Conservation (phyloP, 31 red algal species). For the Endocladia muricata region DNA sequence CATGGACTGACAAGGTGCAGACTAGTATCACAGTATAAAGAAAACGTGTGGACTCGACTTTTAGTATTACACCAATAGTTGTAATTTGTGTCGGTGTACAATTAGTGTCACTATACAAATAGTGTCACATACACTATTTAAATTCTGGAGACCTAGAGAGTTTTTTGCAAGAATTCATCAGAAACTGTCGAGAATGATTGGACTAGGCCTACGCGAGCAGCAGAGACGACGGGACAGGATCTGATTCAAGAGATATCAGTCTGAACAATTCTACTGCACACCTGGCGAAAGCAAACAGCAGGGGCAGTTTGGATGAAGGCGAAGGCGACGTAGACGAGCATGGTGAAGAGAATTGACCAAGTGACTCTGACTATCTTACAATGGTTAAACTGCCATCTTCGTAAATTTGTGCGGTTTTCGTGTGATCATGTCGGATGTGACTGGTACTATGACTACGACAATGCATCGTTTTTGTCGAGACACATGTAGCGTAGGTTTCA, state of each 20-base stretch:
- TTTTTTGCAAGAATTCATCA: conserved; percentile 12
- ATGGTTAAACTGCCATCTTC: neutral
- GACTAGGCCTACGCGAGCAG: neutral
- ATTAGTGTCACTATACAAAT: no score
- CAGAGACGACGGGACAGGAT: neutral
- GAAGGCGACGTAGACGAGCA: neutral
- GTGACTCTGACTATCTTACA: neutral
- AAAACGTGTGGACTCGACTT: no score
- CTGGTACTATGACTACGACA: neutral
- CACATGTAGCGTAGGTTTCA: neutral
- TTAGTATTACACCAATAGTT: no score
- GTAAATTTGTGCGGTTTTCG: neutral
- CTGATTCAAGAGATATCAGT: conserved; percentile 6
- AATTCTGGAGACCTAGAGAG: no score
- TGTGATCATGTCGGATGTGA: neutral
- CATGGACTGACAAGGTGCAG: no score
- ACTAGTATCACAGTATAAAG: no score
- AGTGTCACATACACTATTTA: no score
- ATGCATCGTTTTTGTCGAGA: neutral
- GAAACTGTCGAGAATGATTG: conserved; percentile 3
- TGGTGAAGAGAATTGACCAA: no score
- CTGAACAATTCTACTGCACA: neutral
- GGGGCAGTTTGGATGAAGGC: neutral
- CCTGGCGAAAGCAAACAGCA: neutral
- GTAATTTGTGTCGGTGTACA: no score